Evolutionary conservation across 2,329 filamentous ascomycete genomes (phyloP), one percentile per base, ranked within the genome.

Genomic region (Mollisiaceae sp.): DNA sequence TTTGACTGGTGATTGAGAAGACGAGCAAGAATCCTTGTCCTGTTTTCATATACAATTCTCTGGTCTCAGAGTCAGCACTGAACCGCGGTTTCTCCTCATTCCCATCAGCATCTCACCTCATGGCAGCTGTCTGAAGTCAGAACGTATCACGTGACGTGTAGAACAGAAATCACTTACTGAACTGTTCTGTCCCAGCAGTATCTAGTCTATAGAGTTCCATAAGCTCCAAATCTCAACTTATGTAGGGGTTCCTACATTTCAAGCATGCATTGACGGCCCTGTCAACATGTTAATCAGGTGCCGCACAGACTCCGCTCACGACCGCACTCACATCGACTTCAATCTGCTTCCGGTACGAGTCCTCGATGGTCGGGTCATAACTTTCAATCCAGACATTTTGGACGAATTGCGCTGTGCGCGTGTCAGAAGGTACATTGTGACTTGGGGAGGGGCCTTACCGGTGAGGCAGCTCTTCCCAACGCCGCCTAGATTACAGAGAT

Each of bases 391-490:
- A 91, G 32, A 91, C 86, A 79, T 91, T 90, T 75, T 91, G 89
- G 59, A 91, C 89, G 74, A 91, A 92, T 83, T 91, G 89, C 66
- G 89, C 89, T 54, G 50, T 15, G 4, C 11, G 15, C 9, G 24
- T 27, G 50, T 32, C 12, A 54, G 27, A 54, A 39, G 35, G 18
- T 36, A 24, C 60, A 18, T 32, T 27, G 58, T 20, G 20, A 62
- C 52, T 57, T 63, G 66, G 24, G 20, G n/a, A 41, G 52, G 45
- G 27, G 68, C 72, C 78, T 75, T 84, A 91, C 89, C 88, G 75
- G 89, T 91, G 71, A 91, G 82, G 82, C 89, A 91, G 77, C 88
- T 91, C 78, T 92, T 92, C 66, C 89, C 89, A 72, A 92, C 89
- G 74, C 89, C 89, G 78, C 89, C 87, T 89, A 75, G 74, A 62